Conservation (phyloP, 352 stramenopile genomes). For the Pythium aristosporum region DNA sequence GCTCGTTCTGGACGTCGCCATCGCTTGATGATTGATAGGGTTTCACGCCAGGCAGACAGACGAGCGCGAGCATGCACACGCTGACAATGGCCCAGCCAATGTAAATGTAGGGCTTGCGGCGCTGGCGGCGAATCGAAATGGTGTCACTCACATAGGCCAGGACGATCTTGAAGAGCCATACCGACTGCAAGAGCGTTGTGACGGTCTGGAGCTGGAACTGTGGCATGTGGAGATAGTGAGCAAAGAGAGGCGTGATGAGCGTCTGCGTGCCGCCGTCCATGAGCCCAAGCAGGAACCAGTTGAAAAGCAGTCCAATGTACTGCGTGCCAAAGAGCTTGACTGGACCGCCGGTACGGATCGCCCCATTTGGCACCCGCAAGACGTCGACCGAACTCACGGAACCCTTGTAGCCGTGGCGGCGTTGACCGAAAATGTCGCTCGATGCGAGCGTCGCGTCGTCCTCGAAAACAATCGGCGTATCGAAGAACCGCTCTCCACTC, state of each 20-base stretch:
- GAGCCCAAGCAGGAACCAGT: constrained; percentile 32
- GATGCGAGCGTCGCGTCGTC: background rate
- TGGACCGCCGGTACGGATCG: constrained; percentile 20
- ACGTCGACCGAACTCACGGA: constrained; percentile 16
- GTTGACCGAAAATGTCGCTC: background rate
- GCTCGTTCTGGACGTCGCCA: background rate
- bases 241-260: constrained; percentile 26
- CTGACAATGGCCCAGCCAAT: constrained; percentile 18
- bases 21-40: constrained; percentile 1
- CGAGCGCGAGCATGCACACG: constrained; percentile 11
- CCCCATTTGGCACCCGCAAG: constrained; percentile 12
- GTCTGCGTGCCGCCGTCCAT: constrained; percentile 24
- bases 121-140: constrained; percentile 19
- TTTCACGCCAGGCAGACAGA: background rate
- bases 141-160: constrained; percentile 24
- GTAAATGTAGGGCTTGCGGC: constrained; percentile 31
- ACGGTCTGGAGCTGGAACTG: background rate
- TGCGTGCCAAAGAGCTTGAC: constrained; percentile 22
- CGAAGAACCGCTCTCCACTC: background rate
- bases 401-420: background rate
- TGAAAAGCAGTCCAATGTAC: constrained; percentile 29
- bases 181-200: constrained; percentile 7
- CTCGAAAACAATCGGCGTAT: constrained; percentile 13
- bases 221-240: constrained; percentile 13
- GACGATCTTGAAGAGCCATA: constrained; percentile 25